Evolutionary conservation across 257 asterid species (phyloP).

Genomic region (Plantago major): DNA sequence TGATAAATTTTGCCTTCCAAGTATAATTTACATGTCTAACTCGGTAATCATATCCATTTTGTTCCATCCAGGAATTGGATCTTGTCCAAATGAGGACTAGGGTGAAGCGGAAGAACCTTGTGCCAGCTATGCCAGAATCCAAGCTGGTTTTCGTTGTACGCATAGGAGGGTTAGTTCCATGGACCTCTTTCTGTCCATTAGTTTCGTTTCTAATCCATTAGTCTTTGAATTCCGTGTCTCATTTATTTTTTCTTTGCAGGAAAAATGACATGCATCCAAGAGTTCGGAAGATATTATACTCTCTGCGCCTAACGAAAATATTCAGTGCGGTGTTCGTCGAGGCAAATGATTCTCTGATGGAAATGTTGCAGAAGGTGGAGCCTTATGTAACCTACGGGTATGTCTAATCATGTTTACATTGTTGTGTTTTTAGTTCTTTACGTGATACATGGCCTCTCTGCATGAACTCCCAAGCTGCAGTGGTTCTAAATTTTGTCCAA

Average conservation of each 20-base stretch:
- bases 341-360: conserved; percentile 55
- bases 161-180: conserved; percentile 66
- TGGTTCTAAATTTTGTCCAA: too few species aligned
- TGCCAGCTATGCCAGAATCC: conserved; percentile 35
- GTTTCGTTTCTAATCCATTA: not conserved
- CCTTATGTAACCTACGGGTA: conserved; percentile 95
- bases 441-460: conserved; percentile 5
- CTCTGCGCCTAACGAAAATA: conserved; percentile 66
- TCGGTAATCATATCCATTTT: not conserved
- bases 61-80: conserved; percentile 64
- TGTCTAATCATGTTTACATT: conserved; percentile 13
- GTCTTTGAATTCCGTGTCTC: too few species aligned
- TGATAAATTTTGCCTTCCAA: too few species aligned
- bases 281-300: conserved; percentile 58
- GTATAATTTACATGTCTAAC: not conserved
- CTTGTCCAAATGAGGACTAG: conserved; percentile 78
- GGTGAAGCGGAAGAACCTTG: conserved; percentile 44
- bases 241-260: conserved; percentile 31
- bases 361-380: conserved; percentile 68
- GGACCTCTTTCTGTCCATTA: not conserved
- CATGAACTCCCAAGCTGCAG: not conserved
- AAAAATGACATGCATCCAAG: conserved; percentile 79
- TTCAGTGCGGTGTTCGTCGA: conserved; percentile 77
- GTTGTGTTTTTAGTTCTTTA: conserved; percentile 1
- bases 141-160: conserved; percentile 73